phyloP scores from a whole-genome alignment of 495 filamentous ascomycete genomes.

The Aspergillus taichungensis region DNA sequence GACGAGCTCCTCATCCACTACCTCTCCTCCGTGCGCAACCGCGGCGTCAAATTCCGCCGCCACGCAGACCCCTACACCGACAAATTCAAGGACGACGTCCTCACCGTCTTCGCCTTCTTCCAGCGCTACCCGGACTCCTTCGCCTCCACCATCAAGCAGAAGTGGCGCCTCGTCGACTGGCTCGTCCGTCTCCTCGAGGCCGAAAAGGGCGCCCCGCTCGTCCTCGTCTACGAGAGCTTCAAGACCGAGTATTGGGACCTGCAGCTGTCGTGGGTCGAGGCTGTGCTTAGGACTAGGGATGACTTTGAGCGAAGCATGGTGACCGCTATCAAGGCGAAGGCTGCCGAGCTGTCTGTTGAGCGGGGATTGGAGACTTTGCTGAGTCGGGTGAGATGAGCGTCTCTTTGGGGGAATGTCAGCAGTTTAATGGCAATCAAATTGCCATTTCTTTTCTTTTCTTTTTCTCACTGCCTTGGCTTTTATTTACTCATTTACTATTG shows the following conservation, averaged over 20 bases:
- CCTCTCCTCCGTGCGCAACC: conserved; percentile 79
- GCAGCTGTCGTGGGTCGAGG: conserved; percentile 93
- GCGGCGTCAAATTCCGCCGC: conserved; percentile 79
- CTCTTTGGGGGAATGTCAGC: background rate
- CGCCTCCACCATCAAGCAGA: conserved; percentile 64
- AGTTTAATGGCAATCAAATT: too few species aligned
- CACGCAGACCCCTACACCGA: conserved; percentile 68
- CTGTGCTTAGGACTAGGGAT: conserved; percentile 74
- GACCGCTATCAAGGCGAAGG: conserved; percentile 74
- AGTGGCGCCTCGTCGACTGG: conserved; percentile 82
- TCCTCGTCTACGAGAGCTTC: conserved; percentile 71
- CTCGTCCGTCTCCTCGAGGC: conserved; percentile 65
- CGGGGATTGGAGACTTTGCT: conserved; percentile 81
- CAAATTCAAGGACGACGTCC: conserved; percentile 83
- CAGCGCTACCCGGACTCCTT: conserved; percentile 56
- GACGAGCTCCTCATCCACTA: conserved; percentile 84
- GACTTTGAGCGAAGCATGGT: conserved; percentile 91
- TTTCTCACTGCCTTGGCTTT: background rate
- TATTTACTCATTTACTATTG: background rate
- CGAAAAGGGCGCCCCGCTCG: conserved; percentile 60
- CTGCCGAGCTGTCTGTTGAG: conserved; percentile 71
- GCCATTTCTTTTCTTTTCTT: background rate
- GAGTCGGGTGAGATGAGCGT: conserved; percentile 69
- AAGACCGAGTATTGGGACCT: conserved; percentile 89
- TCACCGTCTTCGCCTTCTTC: conserved; percentile 71